phyloP scores from a whole-genome alignment of 2,329 filamentous ascomycete genomes.

The Microcera coccophila region DNA sequence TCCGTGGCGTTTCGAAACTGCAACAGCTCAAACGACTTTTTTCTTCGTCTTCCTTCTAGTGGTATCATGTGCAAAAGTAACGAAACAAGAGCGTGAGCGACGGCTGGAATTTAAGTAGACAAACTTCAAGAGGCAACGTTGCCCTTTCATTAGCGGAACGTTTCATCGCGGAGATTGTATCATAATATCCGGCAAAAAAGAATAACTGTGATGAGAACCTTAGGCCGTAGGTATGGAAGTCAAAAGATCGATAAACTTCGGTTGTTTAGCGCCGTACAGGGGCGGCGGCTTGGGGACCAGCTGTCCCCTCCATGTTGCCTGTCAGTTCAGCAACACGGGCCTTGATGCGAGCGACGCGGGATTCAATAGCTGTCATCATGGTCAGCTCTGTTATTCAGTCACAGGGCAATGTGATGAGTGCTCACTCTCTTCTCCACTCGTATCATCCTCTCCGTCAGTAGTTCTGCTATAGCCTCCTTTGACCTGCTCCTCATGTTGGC shows the following conservation, averaged over 20 bases:
- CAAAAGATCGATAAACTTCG: neutral
- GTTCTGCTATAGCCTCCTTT: constrained; percentile 54
- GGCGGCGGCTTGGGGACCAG: constrained; percentile 31
- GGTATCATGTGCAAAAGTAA: constrained; percentile 28
- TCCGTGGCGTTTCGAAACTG: too few species aligned
- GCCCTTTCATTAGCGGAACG: constrained; percentile 14
- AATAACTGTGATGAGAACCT: constrained; percentile 5
- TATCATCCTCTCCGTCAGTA: constrained; percentile 72
- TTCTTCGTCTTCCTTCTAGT: constrained; percentile 28
- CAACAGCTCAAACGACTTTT: constrained; percentile 20
- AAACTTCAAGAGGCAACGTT: too few species aligned
- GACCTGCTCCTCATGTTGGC: constrained; percentile 62
- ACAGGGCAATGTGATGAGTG: constrained; percentile 25
- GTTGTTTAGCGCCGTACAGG: constrained; percentile 17
- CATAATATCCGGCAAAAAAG: constrained; percentile 11
- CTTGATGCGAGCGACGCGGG: constrained; percentile 94
- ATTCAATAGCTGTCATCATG: constrained; percentile 73
- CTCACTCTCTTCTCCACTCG: constrained; percentile 93
- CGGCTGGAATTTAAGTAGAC: constrained; percentile 24
- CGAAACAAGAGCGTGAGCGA: constrained; percentile 22
- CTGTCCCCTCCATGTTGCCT: constrained; percentile 66
- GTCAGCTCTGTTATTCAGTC: constrained; percentile 23
- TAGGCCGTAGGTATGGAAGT: constrained; percentile 2
- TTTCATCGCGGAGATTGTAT: constrained; percentile 1
- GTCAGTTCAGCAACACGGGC: constrained; percentile 93